Base-by-base conservation (phyloP, 116 monocot species). In the Posidonia oceanica region DNA sequence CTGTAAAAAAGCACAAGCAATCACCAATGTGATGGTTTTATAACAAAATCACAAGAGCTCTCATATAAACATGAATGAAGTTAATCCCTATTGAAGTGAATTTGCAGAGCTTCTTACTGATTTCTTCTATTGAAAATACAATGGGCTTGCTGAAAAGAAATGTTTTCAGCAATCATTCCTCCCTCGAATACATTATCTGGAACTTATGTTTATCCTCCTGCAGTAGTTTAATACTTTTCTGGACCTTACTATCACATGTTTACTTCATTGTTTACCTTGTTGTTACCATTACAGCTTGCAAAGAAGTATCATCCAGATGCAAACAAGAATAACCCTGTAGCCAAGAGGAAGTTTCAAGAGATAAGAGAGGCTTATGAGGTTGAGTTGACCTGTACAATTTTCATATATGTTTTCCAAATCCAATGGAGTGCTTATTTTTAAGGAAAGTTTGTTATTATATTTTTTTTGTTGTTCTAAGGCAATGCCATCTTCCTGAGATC, bases 291-390 rank as follows among this genome's bases (percentile, higher is more conserved):
- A 64, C 80, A 98, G 98, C 90, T 98, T 77, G 98, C 98, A 54
- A 98, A 98, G 65, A 90, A 88, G 67, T 90, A 88, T 65, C 98
- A 98, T 80, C 98, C 98, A 29, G 93, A 98, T 82, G 78, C 93
- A 69, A 93, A 93, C 75, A 98, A 76, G 70, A 84, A 83, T 52
- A 93, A 80, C 82, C 80, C 92, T 59, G 71, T 81, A 60, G 75
- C 90, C 52, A 98, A 90, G 77, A 87, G 88, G 59, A 92, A 86
- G 65, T 98, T 98, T 59, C 98, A 98, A 67, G 98, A 93, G 81
- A 86, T 98, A 75, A 82, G 93, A 73, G 90, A 93, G 72, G 93
- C 98, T 14, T 98, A 98, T 69, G 98, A 98, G 93, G 98, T 75
- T 72, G 80, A 64, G 36, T 39, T 48, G 11, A 48, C 12, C 7